phyloP scores from a whole-genome alignment of 2,329 filamentous ascomycete species.

The Colletotrichum eremochloae region DNA sequence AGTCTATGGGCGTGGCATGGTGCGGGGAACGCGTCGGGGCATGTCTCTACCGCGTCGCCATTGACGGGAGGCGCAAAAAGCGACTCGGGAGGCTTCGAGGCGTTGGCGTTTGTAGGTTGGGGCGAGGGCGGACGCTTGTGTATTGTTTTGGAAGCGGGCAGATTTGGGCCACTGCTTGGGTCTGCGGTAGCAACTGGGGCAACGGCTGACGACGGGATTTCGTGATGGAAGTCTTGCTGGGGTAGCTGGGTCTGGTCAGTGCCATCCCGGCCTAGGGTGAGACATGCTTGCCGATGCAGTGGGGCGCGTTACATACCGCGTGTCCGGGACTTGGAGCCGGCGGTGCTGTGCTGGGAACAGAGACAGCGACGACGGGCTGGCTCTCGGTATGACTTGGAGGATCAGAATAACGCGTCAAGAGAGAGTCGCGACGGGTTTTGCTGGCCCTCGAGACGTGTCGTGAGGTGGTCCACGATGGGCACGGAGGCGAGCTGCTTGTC shows the following conservation, averaged over 20 bases:
- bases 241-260: conserved; percentile 38
- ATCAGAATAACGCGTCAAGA: conserved; percentile 3
- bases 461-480: conserved; percentile 17
- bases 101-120: neutral
- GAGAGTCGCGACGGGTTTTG: conserved; percentile 10
- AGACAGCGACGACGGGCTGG: neutral
- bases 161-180: conserved; percentile 22
- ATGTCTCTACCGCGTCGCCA: conserved; percentile 21
- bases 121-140: neutral
- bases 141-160: conserved; percentile 7
- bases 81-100: neutral
- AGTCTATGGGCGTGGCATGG: conserved; percentile 17
- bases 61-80: conserved; percentile 2
- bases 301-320: conserved; percentile 31
- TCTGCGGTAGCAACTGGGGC: conserved; percentile 12
- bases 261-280: conserved; percentile 30
- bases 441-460: neutral
- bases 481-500: conserved; percentile 42
- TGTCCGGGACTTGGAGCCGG: conserved; percentile 11
- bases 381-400: conserved; percentile 2
- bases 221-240: conserved; percentile 31
- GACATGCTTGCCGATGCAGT: conserved; percentile 16
- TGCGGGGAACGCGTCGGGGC: conserved; percentile 12
- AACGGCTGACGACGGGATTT: conserved; percentile 27
- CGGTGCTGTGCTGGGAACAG: conserved; percentile 24